phyloP scores from a whole-genome alignment of 306 rosid genomes.

The Alnus rubra region DNA sequence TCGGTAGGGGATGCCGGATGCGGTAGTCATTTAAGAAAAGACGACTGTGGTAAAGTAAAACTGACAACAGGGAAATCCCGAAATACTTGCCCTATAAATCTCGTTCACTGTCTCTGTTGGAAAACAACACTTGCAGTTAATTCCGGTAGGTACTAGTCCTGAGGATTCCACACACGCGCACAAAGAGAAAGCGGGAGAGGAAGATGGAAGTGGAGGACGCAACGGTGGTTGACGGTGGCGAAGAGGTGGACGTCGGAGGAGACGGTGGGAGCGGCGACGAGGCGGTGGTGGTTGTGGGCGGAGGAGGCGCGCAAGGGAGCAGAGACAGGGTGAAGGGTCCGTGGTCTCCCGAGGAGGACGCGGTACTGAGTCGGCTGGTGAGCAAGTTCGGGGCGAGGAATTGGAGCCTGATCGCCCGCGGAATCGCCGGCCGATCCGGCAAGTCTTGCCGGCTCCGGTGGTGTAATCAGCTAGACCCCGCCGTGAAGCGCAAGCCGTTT shows the following conservation, averaged over 20 bases:
- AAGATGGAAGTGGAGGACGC: slow-evolving; percentile 46
- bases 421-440: slow-evolving; percentile 87
- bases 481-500: slow-evolving; percentile 90
- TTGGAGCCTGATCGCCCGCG: slow-evolving; percentile 94
- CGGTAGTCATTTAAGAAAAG: neutral
- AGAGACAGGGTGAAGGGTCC: slow-evolving; percentile 82
- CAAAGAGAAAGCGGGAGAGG: neutral
- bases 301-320: slow-evolving; percentile 21
- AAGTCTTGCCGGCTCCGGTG: slow-evolving; percentile 95
- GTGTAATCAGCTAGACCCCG: slow-evolving; percentile 97
- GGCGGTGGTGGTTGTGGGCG: slow-evolving; percentile 25
- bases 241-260: slow-evolving; percentile 13
- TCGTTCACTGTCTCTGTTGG: slow-evolving; percentile 18
- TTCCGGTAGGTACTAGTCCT: slow-evolving; percentile 24
- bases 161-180: neutral
- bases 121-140: slow-evolving; percentile 34
- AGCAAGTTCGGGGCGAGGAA: slow-evolving; percentile 88
- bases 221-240: slow-evolving; percentile 21
- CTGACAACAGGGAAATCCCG: slow-evolving; percentile 25
- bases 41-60: neutral
- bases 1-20: neutral
- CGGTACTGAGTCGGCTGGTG: slow-evolving; percentile 70
- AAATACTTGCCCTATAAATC: slow-evolving; percentile 35
- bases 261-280: slow-evolving; percentile 65
- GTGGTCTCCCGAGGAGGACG: slow-evolving; percentile 96